phyloP scores from a whole-genome alignment of 192 early-diverging fungal species.

The Endogone sp. region DNA sequence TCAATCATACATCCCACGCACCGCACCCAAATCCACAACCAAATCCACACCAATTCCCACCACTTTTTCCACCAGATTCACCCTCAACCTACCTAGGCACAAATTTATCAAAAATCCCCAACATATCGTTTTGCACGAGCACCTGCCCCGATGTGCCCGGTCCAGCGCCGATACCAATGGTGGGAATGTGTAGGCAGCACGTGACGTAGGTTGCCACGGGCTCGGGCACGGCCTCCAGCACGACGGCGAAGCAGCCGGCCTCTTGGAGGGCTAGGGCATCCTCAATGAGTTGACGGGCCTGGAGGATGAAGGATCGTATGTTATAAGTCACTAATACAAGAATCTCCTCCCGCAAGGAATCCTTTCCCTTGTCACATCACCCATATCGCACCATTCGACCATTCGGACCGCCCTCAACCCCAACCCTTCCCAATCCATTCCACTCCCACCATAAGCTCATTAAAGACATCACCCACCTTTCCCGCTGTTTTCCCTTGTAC shows the following conservation, averaged over 20 bases:
- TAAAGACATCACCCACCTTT: constrained; percentile 32
- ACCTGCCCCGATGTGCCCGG: constrained; percentile 88
- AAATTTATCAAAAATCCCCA: constrained; percentile 91
- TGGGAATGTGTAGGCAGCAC: constrained; percentile 71
- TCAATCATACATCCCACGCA: too few species aligned
- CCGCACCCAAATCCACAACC: too few species aligned
- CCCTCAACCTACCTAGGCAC: constrained; percentile 64
- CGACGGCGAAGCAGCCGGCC: constrained; percentile 87
- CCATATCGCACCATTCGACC: neutral
- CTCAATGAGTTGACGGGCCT: constrained; percentile 73
- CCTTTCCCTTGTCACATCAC: too few species aligned
- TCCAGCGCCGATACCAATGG: constrained; percentile 98
- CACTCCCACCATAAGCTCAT: neutral
- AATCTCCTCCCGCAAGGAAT: too few species aligned
- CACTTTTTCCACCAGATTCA: neutral
- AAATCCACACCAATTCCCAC: too few species aligned
- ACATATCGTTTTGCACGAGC: constrained; percentile 85
- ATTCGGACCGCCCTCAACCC: neutral
- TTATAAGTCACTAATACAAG: too few species aligned
- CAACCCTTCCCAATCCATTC: neutral
- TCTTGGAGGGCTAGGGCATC: constrained; percentile 88
- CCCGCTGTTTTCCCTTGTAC: constrained; percentile 87
- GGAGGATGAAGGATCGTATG: too few species aligned
- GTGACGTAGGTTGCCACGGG: constrained; percentile 90
- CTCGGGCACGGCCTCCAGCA: constrained; percentile 90